Base-by-base conservation (phyloP, 257 asterid genomes). In the Gardenia jasminoides region DNA sequence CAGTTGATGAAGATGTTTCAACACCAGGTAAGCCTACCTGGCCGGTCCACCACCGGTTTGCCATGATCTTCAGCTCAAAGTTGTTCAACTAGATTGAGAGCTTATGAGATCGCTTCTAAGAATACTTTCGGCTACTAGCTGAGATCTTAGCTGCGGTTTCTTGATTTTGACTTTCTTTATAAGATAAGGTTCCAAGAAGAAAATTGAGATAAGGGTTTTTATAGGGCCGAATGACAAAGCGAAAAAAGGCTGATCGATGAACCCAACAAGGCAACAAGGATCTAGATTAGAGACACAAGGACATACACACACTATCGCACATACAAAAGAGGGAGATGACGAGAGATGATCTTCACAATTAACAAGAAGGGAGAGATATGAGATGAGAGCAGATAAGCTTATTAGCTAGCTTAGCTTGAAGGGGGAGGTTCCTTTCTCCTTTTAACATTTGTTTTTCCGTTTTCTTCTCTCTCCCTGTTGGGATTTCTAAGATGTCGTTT, bases 41-140 rank as follows among this genome's bases (percentile, higher is more conserved):
- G 33, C 91, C 89, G 1, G 90, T 83, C 94, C 94, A 90, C 92
- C 94, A 90, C 80, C 86, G 84, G 81, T 87, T 90, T 19, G 92
- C 85, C 94, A 90, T 64, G 0, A 39, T 61, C 79, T 17, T 28
- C 41, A 50, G 70, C n/a, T 43, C 30, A 26, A 76, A 59, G 39
- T 70, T 11, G 64, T 39, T 30, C 39, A 30, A n/a, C 59, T 46
- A 0, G 59, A 44, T 61, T 26, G 33, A 24, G 12, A 46, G 26
- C 67, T 61, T 4, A 16, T 28, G 28, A 72, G 65, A 30, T 72
- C 46, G 36, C 44, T 22, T 20, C 26, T 16, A 24, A 39, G 58
- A 31, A 75, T 19, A 30, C 56, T 62, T 44, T 17, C 41, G 2
- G 41, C 41, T 2, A 36, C 41, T 36, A 43, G 79, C 44, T 64